phyloP scores from a whole-genome alignment of 345 rosid species.

The Pistacia integerrima region DNA sequence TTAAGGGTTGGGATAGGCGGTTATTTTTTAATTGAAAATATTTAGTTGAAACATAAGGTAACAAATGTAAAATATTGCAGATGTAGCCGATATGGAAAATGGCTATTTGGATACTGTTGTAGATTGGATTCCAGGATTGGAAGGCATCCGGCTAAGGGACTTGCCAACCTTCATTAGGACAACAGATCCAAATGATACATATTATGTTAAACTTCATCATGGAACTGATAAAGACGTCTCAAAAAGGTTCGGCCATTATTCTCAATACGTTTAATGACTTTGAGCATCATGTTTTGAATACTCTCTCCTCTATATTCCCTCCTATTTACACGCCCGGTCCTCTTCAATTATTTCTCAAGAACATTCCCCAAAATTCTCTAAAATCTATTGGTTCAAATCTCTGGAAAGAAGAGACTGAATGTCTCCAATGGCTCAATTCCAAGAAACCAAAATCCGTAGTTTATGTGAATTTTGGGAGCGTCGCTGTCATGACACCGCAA shows the following conservation, averaged over 20 bases:
- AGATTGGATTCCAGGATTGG: conserved; percentile 30
- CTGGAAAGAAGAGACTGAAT: conserved; percentile 19
- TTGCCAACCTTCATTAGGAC: conserved; percentile 25
- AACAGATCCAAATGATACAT: conserved; percentile 20
- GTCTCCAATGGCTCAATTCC: conserved; percentile 15
- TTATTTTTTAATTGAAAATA: no score
- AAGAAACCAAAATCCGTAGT: conserved; percentile 9
- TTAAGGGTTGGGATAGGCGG: no score
- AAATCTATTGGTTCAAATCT: neutral
- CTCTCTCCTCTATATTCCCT: conserved; percentile 18
- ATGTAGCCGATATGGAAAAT: conserved; percentile 15
- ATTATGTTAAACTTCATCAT: conserved; percentile 1
- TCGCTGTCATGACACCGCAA: neutral
- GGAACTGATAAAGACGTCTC: neutral
- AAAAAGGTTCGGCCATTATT: conserved; percentile 17
- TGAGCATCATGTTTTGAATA: conserved; percentile 14
- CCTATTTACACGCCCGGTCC: conserved; percentile 18
- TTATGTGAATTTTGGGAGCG: conserved; percentile 17
- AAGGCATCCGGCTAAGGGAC: conserved; percentile 21
- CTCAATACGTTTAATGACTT: conserved; percentile 20
- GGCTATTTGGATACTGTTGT: conserved; percentile 20
- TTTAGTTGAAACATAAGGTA: no score
- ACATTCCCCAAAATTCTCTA: neutral
- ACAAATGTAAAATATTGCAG: neutral
- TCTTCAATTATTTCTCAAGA: conserved; percentile 5